phyloP scores from a whole-genome alignment of 352 stramenopile genomes.

The Globisporangium nagaii region DNA sequence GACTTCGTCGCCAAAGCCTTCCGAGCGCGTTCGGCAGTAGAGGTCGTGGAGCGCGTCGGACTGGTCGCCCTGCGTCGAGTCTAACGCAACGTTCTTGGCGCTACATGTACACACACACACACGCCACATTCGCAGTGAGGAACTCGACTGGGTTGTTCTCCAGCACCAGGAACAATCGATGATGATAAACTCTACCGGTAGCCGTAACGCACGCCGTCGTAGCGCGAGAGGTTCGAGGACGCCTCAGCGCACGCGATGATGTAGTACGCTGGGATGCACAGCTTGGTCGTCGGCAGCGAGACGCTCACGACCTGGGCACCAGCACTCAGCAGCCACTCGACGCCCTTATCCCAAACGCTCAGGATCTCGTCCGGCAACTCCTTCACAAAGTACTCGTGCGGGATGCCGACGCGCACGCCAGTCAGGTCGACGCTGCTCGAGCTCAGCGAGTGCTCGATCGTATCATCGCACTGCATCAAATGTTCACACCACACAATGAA shows the following conservation, averaged over 20 bases:
- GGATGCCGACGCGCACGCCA: constrained; percentile 89
- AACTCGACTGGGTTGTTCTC: too few species aligned
- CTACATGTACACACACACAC: constrained; percentile 10
- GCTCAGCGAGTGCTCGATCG: constrained; percentile 19
- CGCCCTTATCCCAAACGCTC: constrained; percentile 74
- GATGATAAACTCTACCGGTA: constrained; percentile 36
- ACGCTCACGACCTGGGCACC: constrained; percentile 72
- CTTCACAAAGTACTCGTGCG: constrained; percentile 92
- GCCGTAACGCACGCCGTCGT: constrained; percentile 94
- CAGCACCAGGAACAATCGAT: too few species aligned
- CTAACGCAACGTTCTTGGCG: constrained; percentile 42
- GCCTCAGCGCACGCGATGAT: constrained; percentile 97
- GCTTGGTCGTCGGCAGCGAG: constrained; percentile 73
- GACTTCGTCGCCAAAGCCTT: constrained; percentile 91
- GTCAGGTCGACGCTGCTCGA: constrained; percentile 38
- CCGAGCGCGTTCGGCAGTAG: constrained; percentile 81
- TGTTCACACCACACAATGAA: too few species aligned
- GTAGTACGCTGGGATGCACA: constrained; percentile 96
- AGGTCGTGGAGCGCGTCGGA: constrained; percentile 80
- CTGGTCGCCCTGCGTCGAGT: constrained; percentile 53
- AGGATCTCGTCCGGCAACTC: constrained; percentile 87
- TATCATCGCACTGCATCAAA: constrained; percentile 37
- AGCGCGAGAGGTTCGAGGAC: constrained; percentile 96
- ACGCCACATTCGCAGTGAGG: too few species aligned
- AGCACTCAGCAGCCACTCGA: constrained; percentile 61